Evolutionary conservation across 1,284 basidiomycete species (phyloP).

Genomic region (Grifola frondosa): DNA sequence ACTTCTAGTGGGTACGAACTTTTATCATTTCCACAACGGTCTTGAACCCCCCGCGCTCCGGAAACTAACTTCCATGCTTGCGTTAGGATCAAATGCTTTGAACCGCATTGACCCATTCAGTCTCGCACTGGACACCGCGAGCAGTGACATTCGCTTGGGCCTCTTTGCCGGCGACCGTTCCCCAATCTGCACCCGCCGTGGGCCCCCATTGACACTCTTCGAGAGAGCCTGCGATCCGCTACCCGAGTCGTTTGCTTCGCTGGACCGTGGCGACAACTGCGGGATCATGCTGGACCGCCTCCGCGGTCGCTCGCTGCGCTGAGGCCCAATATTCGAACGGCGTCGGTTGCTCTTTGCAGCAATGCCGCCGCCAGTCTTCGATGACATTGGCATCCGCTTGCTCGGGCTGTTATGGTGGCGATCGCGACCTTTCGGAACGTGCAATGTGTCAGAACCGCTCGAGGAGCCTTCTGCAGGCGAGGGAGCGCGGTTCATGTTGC

Average conservation of each 20-base stretch:
- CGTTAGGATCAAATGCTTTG: conserved; percentile 43
- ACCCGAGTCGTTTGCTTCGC: conserved; percentile 23
- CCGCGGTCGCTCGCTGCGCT: conserved; percentile 66
- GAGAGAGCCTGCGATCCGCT: conserved; percentile 14
- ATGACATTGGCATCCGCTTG: conserved; percentile 47
- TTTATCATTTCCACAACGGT: conserved; percentile 20
- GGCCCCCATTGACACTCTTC: conserved; percentile 23
- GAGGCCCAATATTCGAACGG: conserved; percentile 70
- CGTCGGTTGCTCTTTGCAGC: conserved; percentile 47
- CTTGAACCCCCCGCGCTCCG: conserved; percentile 25
- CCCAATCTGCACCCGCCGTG: conserved; percentile 28
- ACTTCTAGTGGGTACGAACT: not conserved
- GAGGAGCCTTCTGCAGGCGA: conserved; percentile 28
- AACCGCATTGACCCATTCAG: conserved; percentile 36
- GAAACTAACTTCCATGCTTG: conserved; percentile 52
- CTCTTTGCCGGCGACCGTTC: conserved; percentile 63
- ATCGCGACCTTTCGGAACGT: conserved; percentile 39
- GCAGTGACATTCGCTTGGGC: conserved; percentile 59
- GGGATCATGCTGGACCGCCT: conserved; percentile 78
- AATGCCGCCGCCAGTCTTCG: conserved; percentile 38
- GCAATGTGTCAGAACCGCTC: conserved; percentile 24
- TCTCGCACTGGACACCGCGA: conserved; percentile 35
- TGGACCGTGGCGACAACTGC: conserved; percentile 47
- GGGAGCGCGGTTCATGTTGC: conserved; percentile 52
- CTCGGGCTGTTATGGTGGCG: conserved; percentile 44